phyloP scores from a whole-genome alignment of 176 grass and related monocot species.

The Canna indica region DNA sequence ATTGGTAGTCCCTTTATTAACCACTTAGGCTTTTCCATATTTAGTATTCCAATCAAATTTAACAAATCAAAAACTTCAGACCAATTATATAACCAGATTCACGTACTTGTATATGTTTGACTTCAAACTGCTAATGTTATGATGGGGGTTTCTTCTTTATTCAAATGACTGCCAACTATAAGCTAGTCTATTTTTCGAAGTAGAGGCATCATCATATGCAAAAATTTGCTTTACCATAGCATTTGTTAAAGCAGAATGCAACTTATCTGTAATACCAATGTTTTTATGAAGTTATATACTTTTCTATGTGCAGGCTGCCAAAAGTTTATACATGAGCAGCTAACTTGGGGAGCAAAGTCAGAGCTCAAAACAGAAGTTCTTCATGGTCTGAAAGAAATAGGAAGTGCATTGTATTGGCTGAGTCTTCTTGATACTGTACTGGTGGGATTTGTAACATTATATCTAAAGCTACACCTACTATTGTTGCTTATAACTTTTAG shows the following conservation, averaged over 20 bases:
- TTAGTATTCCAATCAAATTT: no score
- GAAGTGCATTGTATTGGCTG: constrained; percentile 96
- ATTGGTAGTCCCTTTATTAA: no score
- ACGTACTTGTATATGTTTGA: no score
- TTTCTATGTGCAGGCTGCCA: constrained; percentile 71
- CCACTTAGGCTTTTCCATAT: no score
- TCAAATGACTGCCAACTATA: no score
- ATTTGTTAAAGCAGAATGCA: background rate
- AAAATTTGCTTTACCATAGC: background rate
- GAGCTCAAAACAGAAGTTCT: constrained; percentile 83
- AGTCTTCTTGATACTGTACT: constrained; percentile 94
- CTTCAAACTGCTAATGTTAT: no score
- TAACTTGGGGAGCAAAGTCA: constrained; percentile 82
- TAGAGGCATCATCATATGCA: no score
- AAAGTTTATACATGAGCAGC: constrained; percentile 94
- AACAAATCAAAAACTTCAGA: no score
- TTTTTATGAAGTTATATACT: background rate
- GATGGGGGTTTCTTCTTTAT: no score
- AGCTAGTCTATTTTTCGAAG: no score
- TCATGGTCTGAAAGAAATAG: constrained; percentile 88
- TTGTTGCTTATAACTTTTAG: background rate
- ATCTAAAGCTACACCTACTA: background rate
- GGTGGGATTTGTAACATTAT: constrained; percentile 33
- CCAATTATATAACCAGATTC: no score
- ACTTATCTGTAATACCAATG: background rate